These are phyloP conservation scores for Phalaenopsis aphrodite DNA, from an alignment of 106 monocot species.

Conservation along the genomic window DNA sequence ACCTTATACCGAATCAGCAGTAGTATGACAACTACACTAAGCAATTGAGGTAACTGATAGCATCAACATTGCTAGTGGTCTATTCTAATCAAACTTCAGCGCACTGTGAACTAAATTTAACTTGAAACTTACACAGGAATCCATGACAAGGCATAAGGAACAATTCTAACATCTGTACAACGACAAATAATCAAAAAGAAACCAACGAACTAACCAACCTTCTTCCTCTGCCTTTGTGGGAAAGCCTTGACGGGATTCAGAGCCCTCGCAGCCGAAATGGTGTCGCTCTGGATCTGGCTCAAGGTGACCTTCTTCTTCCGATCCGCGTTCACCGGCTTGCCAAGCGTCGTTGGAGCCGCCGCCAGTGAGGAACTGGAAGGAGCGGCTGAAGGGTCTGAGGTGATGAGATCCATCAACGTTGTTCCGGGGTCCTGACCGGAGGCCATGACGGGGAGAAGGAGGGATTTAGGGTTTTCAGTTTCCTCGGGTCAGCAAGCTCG, in stretches of 20 bases:
- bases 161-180: background rate
- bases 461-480: background rate
- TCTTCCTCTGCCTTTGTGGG: constrained; percentile 63
- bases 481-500: background rate
- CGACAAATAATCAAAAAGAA: background rate
- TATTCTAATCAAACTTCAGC: background rate
- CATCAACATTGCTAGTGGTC: background rate
- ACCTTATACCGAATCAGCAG: background rate
- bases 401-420: constrained; percentile 85
- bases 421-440: constrained; percentile 63
- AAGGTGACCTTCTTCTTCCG: constrained; percentile 61
- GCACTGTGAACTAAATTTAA: background rate
- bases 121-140: background rate
- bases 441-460: constrained; percentile 29
- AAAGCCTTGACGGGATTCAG: constrained; percentile 67
- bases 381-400: constrained; percentile 62
- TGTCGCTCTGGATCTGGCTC: constrained; percentile 94
- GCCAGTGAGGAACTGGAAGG: constrained; percentile 13
- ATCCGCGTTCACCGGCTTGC: constrained; percentile 56
- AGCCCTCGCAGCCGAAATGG: constrained; percentile 88
- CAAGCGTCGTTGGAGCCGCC: constrained; percentile 37
- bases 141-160: background rate
- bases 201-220: constrained; percentile 22
- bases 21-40: background rate
- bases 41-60: background rate